Evolutionary conservation across 2,329 filamentous ascomycete genomes (phyloP), one percentile per base, ranked within the genome.

Genomic region (Graphiopsis chlorocephala): DNA sequence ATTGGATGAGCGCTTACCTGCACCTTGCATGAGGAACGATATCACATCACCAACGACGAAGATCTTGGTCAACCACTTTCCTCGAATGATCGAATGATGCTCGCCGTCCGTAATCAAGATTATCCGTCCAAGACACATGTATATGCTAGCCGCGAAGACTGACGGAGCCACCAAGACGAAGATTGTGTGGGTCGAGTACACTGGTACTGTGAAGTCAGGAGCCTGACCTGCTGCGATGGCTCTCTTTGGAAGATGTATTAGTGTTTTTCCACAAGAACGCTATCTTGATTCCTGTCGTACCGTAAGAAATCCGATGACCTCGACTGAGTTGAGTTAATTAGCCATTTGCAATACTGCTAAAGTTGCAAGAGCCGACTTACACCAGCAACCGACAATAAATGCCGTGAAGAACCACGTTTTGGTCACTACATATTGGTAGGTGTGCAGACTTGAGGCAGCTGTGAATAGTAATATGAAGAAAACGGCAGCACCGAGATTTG

Each of bases 1-100:
- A 23, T 15, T 28, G 20, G 3, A 12, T 25, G 10, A 1, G 17
- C 17, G 10, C 50, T 28, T 74, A 75, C 58, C 58, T 29, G 31
- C 47, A 20, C 75, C 77, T 71, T 87, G 85, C 6, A 85, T 73
- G 3, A 81, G 29, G 70, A 88, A 84, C 1, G 81, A 83, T 4
- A 85, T 56, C 4, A 86, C 70, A 67, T 87, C 85, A 28, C 84
- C 83, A 5, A 71, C 57, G 4, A 88, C 84, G 65, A 88, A 88
- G 33, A 83, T 76, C 63, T 79, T 82, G 2, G 85, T 87, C 7
- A 86, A 72, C 78, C 80, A 82, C 4, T 65, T 75, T 0, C 75
- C 72, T 1, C 74, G 69, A 35, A 85, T 77, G 26, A 83, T 63
- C 0, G 82, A 80, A 68, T 79, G 75, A 6, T 55, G 23, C 10